A percentile compares a stretch with the other conserved stretches of the same genome.
Evolutionary conservation across 1,139 yeast species (phyloP).

Genomic region (Scheffersomyces segobiensis): DNA sequence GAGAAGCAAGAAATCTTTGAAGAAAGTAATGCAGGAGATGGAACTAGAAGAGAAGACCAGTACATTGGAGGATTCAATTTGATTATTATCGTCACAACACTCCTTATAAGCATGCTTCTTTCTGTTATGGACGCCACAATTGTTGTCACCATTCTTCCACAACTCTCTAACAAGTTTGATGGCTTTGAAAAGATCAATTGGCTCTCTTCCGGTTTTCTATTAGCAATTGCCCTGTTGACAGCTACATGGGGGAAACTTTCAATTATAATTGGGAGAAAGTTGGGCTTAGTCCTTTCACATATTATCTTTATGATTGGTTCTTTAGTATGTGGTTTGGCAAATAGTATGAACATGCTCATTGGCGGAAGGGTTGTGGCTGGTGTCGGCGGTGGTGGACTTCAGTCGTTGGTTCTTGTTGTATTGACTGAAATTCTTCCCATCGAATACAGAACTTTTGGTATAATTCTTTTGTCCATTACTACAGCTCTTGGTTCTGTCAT

Average conservation of each 20-base stretch:
- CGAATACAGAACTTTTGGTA: conserved; percentile 11
- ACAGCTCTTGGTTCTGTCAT: conserved; percentile 16
- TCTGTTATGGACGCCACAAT: conserved; percentile 20
- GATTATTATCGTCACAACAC: conserved; percentile 7
- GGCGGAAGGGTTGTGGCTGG: conserved; percentile 17
- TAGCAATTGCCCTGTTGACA: conserved; percentile 15
- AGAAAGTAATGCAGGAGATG: conserved; percentile 17
- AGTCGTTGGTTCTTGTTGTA: conserved; percentile 14
- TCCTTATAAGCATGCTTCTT: conserved; percentile 10
- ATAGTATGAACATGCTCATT: conserved; percentile 15
- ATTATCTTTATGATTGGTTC: conserved; percentile 15
- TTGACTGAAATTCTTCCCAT: conserved; percentile 16
- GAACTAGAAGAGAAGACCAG: conserved; percentile 14
- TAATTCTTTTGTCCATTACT: conserved; percentile 15
- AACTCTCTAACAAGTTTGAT: conserved; percentile 13
- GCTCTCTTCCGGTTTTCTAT: conserved; percentile 15
- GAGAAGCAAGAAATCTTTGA: conserved; percentile 3
- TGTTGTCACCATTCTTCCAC: conserved; percentile 15
- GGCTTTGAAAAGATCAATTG: conserved; percentile 15
- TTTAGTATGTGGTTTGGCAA: conserved; percentile 12
- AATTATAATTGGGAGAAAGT: conserved; percentile 16
- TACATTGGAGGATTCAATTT: conserved; percentile 10
- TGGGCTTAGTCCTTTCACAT: conserved; percentile 11
- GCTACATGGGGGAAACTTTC: conserved; percentile 16
- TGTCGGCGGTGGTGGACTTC: conserved; percentile 17